Evolutionary conservation across 257 asterid species (phyloP).

Genomic region (Nicotiana otophora): DNA sequence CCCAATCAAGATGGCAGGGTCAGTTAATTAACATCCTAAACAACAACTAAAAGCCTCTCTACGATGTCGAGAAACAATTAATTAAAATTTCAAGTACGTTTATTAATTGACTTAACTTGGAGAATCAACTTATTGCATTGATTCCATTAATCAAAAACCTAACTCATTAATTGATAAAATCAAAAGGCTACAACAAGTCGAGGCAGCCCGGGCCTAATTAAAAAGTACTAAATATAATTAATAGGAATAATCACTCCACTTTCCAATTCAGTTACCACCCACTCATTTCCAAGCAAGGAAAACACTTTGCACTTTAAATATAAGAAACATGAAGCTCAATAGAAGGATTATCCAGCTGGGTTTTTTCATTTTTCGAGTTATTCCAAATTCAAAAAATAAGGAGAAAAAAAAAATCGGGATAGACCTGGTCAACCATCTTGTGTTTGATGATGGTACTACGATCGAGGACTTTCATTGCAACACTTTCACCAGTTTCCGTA

Average conservation of each 20-base stretch:
- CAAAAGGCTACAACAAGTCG: neutral
- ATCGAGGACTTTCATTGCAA: conserved; percentile 97
- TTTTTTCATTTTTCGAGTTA: neutral
- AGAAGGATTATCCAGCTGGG: neutral
- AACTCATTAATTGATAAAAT: neutral
- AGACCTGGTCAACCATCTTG: conserved; percentile 95
- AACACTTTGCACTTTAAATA: neutral
- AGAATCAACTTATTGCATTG: conserved; percentile 3
- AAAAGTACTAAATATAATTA: neutral
- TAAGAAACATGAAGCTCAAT: too few relatives aligned
- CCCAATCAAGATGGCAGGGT: neutral
- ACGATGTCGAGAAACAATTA: neutral
- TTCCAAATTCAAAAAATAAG: neutral
- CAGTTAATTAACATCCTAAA: neutral
- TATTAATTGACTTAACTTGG: neutral
- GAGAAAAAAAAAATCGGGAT: neutral
- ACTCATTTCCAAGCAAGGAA: too few relatives aligned
- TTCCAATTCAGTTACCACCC: too few relatives aligned
- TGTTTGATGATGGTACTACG: conserved; percentile 92
- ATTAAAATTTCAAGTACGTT: neutral
- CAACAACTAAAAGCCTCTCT: too few relatives aligned
- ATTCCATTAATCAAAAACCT: neutral
- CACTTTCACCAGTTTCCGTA: conserved; percentile 97
- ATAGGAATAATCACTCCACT: neutral
- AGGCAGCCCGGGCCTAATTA: neutral